Conservation (phyloP, 1,284 basidiomycete genomes). For the Athelia psychrophila region DNA sequence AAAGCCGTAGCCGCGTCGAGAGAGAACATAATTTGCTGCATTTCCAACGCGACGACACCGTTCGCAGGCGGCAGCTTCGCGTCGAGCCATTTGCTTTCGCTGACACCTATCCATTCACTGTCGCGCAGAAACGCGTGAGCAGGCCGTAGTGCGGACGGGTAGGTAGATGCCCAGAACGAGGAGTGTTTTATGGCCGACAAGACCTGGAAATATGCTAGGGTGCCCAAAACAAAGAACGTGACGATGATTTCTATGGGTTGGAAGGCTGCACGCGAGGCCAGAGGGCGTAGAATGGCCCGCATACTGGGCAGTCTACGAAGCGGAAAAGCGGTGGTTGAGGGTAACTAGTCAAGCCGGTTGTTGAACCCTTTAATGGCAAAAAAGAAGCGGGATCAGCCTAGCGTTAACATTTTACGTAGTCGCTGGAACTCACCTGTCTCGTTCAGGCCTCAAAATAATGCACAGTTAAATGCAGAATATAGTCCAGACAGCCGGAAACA, state of each 20-base stretch:
- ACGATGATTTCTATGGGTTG: slow-evolving; percentile 86
- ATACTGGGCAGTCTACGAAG: slow-evolving; percentile 24
- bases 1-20: slow-evolving; percentile 32
- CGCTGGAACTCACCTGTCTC: no score
- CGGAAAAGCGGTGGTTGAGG: no score
- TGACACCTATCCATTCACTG: slow-evolving; percentile 53
- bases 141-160: slow-evolving; percentile 45
- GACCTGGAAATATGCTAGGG: slow-evolving; percentile 90
- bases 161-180: slow-evolving; percentile 57
- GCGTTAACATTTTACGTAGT: no score
- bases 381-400: no score
- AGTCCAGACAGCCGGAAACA: no score
- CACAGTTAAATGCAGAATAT: no score
- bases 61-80: slow-evolving; percentile 28
- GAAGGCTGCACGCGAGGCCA: slow-evolving; percentile 63
- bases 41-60: slow-evolving; percentile 44
- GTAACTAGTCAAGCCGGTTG: no score
- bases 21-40: slow-evolving; percentile 65
- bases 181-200: slow-evolving; percentile 83
- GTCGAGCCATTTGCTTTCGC: slow-evolving; percentile 47
- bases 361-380: no score
- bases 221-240: slow-evolving; percentile 81
- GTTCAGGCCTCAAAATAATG: no score
- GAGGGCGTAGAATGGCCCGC: slow-evolving; percentile 55
- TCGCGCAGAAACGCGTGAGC: slow-evolving; percentile 50